These are phyloP conservation scores for Parafenestella ontariensis DNA, from an alignment of 2,329 filamentous ascomycete genomes.

Conservation along the genomic window DNA sequence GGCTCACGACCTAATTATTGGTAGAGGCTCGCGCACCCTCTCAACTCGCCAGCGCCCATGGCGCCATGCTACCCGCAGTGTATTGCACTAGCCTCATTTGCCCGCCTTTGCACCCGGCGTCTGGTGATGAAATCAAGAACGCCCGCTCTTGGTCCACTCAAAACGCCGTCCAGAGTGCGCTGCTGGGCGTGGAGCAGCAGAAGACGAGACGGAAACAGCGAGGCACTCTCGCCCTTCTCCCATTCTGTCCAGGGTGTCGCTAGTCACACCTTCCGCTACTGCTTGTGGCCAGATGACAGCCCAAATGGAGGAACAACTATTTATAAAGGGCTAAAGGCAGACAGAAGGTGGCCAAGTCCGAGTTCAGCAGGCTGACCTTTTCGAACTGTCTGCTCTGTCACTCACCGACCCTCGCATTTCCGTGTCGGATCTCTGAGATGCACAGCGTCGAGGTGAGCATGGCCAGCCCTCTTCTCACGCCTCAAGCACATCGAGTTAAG, in stretches of 20 bases:
- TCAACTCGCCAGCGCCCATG: slow-evolving; percentile 9
- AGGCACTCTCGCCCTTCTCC: not conserved
- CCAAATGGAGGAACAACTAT: not conserved
- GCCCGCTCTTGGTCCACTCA: not conserved
- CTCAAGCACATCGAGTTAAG: not conserved
- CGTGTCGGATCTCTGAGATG: no score
- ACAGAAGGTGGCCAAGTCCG: not conserved
- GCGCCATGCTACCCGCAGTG: slow-evolving; percentile 14
- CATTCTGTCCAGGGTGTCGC: not conserved
- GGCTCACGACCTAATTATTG: no score
- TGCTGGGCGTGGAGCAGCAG: not conserved
- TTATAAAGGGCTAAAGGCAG: not conserved
- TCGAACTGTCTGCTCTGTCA: not conserved
- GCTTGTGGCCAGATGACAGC: not conserved
- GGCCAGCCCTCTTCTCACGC: not conserved
- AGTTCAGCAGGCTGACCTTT: not conserved
- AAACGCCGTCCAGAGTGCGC: not conserved
- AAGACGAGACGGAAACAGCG: not conserved
- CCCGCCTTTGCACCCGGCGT: slow-evolving; percentile 10
- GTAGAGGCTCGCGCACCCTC: not conserved
- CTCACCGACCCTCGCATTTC: not conserved
- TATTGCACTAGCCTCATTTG: slow-evolving; percentile 15
- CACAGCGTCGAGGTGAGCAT: not conserved
- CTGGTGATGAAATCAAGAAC: slow-evolving; percentile 9
- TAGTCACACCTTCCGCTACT: not conserved